A percentile compares a stretch with the other conserved stretches of the same genome.
Conservation (phyloP, 768 basidiomycete species). For the Tricholoma furcatifolium region DNA sequence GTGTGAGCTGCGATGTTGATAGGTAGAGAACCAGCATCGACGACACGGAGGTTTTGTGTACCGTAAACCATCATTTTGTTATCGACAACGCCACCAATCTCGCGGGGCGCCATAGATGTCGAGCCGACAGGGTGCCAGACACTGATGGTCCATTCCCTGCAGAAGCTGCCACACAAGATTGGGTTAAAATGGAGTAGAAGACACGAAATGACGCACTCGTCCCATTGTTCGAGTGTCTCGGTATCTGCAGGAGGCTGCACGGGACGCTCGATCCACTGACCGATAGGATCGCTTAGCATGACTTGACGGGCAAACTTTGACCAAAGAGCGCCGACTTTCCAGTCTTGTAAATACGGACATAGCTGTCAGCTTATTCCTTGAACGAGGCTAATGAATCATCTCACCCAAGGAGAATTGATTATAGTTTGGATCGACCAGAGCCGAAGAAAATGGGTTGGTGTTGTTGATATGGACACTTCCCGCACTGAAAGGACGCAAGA, state of each 20-base stretch:
- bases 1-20: slow-evolving; percentile 10
- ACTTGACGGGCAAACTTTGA: slow-evolving; percentile 8
- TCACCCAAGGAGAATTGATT: slow-evolving; percentile 14
- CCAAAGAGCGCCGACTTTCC: slow-evolving; percentile 12
- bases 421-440: slow-evolving; percentile 18
- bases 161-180: slow-evolving; percentile 9
- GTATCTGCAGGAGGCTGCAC: slow-evolving; percentile 11
- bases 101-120: slow-evolving; percentile 21
- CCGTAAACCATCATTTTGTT: slow-evolving; percentile 26
- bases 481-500: slow-evolving; percentile 14
- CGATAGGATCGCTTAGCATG: slow-evolving; percentile 12
- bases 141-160: slow-evolving; percentile 14
- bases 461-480: slow-evolving; percentile 20
- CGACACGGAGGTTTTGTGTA: slow-evolving; percentile 30
- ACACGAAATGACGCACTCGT: slow-evolving; percentile 7
- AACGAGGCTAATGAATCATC: background rate
- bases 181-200: background rate
- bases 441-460: slow-evolving; percentile 16
- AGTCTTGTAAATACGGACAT: slow-evolving; percentile 8
- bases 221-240: slow-evolving; percentile 15
- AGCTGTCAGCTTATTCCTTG: background rate
- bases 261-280: slow-evolving; percentile 8
- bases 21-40: slow-evolving; percentile 23
- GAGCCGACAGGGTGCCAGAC: slow-evolving; percentile 35
- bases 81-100: slow-evolving; percentile 29